A percentile compares a stretch with the other conserved stretches of the same genome.
Conservation (phyloP, 306 rosid genomes). For the Rosa lucieae region DNA sequence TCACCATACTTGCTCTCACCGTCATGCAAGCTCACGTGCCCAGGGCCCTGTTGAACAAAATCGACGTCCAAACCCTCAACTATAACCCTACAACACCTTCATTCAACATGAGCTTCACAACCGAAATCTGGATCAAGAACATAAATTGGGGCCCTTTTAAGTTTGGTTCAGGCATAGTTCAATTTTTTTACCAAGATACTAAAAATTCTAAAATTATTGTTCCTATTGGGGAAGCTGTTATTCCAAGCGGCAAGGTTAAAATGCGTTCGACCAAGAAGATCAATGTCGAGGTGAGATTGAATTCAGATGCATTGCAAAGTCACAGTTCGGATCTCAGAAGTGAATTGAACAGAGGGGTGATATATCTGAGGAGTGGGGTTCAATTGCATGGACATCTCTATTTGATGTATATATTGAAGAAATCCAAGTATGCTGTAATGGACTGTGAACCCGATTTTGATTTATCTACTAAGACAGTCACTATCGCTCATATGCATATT, state of each 20-base stretch:
- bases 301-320: neutral
- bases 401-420: neutral
- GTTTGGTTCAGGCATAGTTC: neutral
- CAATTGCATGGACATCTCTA: neutral
- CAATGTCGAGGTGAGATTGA: neutral
- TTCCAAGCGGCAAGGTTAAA: conserved; percentile 16
- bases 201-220: too few species aligned
- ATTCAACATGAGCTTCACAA: neutral
- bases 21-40: conserved; percentile 3
- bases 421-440: neutral
- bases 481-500: neutral
- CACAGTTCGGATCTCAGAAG: neutral
- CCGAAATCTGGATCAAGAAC: conserved; percentile 6
- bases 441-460: neutral
- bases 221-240: neutral
- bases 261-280: conserved; percentile 2
- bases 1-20: conserved; percentile 8
- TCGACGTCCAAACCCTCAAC: neutral
- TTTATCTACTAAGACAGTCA: neutral
- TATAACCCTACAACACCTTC: neutral
- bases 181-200: neutral
- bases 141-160: conserved; percentile 3
- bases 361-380: neutral
- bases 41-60: neutral
- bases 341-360: neutral